Percentiles rank a stretch among this genome's conserved stretches.
phyloP scores from a whole-genome alignment of 2,329 filamentous ascomycete genomes.

The Xylariaceae sp. region DNA sequence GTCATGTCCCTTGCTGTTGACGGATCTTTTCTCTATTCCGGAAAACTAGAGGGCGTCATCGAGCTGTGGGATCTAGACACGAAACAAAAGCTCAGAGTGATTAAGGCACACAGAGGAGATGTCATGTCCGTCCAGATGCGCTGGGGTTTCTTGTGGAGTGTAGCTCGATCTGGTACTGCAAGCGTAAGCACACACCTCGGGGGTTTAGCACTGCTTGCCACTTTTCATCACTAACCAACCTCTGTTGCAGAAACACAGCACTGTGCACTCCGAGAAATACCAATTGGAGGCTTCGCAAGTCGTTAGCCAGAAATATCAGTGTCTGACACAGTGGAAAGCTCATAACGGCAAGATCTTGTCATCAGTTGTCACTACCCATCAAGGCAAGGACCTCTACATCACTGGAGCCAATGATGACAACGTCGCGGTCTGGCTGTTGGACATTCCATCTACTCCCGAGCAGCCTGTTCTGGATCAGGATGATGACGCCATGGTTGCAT shows the following conservation, averaged over 20 bases:
- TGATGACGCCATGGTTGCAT: conserved; percentile 63
- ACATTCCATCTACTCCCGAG: conserved; percentile 41
- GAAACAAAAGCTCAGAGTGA: conserved; percentile 80
- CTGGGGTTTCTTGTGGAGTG: conserved; percentile 82
- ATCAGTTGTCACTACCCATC: conserved; percentile 70
- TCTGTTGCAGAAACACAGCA: conserved; percentile 58
- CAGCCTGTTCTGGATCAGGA: conserved; percentile 35
- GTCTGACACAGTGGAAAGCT: conserved; percentile 73
- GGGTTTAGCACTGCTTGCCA: no score
- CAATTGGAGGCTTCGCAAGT: conserved; percentile 46
- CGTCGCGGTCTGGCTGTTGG: conserved; percentile 83
- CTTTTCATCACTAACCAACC: conserved; percentile 3
- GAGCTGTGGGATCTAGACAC: conserved; percentile 98
- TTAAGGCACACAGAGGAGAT: conserved; percentile 77
- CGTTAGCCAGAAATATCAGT: conserved; percentile 78
- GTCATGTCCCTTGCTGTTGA: conserved; percentile 80
- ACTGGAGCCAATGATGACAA: conserved; percentile 92
- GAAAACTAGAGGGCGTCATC: conserved; percentile 81
- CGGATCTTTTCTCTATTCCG: conserved; percentile 88
- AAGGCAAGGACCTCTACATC: conserved; percentile 78
- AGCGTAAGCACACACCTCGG: conserved; percentile 56
- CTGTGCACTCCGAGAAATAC: conserved; percentile 61
- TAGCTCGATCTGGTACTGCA: conserved; percentile 81
- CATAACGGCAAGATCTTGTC: conserved; percentile 86
- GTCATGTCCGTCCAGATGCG: conserved; percentile 84